Evolutionary conservation across 2,329 filamentous ascomycete species (phyloP).

Genomic region (Paecilomyces sp.): DNA sequence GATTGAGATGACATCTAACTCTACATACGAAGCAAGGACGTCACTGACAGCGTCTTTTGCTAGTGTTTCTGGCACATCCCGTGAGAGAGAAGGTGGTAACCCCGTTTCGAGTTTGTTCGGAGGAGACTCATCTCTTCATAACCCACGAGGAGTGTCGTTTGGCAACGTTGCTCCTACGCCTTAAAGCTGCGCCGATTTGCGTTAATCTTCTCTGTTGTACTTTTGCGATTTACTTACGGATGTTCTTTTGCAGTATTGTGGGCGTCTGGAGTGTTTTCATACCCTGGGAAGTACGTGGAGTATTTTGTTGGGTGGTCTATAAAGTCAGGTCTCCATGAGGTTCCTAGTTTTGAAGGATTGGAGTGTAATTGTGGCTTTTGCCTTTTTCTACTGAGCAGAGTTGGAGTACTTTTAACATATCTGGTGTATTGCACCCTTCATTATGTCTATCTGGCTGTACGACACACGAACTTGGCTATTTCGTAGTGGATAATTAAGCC

Average conservation of each 20-base stretch:
- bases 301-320: neutral
- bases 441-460: neutral
- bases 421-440: neutral
- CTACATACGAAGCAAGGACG: neutral
- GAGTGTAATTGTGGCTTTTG: neutral
- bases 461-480: neutral
- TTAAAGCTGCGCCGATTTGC: neutral
- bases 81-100: neutral
- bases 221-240: neutral
- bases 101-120: neutral
- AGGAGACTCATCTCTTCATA: neutral
- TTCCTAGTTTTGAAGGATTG: neutral
- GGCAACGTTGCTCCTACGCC: neutral
- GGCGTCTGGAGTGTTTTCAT: neutral
- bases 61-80: neutral
- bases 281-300: neutral
- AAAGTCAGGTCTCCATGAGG: neutral
- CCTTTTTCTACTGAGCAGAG: neutral
- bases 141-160: neutral
- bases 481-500: neutral
- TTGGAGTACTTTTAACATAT: neutral
- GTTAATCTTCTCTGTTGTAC: neutral
- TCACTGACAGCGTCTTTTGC: neutral
- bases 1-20: conserved; percentile 4
- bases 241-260: neutral